Evolutionary conservation across 176 grass and related monocot species (phyloP).

Genomic region (Themeda triandra): DNA sequence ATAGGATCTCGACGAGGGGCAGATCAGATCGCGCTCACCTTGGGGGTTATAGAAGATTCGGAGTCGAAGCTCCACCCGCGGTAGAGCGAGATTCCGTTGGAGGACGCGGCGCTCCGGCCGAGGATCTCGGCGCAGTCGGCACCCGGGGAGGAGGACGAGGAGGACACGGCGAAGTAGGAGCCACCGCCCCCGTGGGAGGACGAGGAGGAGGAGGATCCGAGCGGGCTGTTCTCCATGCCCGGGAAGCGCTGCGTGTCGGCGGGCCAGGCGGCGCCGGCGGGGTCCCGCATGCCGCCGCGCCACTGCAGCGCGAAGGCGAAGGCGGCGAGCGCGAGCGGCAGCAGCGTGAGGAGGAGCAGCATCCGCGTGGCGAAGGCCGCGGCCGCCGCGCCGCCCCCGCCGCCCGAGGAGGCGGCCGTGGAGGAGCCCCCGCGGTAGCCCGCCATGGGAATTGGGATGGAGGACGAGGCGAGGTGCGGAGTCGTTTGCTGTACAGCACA

Average conservation of each 20-base stretch:
- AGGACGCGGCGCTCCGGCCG: slow-evolving; percentile 52
- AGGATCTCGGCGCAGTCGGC: slow-evolving; percentile 95
- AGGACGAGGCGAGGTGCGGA: background rate
- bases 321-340: slow-evolving; percentile 82
- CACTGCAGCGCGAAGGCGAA: slow-evolving; percentile 97
- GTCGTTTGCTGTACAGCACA: background rate
- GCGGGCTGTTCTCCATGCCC: slow-evolving; percentile 82
- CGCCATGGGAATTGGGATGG: slow-evolving; percentile 40
- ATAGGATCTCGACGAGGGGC: background rate
- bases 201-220: slow-evolving; percentile 55
- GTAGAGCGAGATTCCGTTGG: slow-evolving; percentile 77
- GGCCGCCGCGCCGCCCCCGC: background rate
- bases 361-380: slow-evolving; percentile 62
- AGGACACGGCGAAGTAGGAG: slow-evolving; percentile 53
- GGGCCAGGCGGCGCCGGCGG: slow-evolving; percentile 72
- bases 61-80: slow-evolving; percentile 82
- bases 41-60: slow-evolving; percentile 52
- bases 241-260: slow-evolving; percentile 81
- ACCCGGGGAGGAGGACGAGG: slow-evolving; percentile 32
- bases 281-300: slow-evolving; percentile 85
- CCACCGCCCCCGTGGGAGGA: background rate
- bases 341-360: slow-evolving; percentile 82
- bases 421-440: slow-evolving; percentile 47
- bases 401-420: slow-evolving; percentile 19
- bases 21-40: slow-evolving; percentile 40